Conservation (phyloP, 2,329 filamentous ascomycete genomes). For the Passalora sequoiae region DNA sequence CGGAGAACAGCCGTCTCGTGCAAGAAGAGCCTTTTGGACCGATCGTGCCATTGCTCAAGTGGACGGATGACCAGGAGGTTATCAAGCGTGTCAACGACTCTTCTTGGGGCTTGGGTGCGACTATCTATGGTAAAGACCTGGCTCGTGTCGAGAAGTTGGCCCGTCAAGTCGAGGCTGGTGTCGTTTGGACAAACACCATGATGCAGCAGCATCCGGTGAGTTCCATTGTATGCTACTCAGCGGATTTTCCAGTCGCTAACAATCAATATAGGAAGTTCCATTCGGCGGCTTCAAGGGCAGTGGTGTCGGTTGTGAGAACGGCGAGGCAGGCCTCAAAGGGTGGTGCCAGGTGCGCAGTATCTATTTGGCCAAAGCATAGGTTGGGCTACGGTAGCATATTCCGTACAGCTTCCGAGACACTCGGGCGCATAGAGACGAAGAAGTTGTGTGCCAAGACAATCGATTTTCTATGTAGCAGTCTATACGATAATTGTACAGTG, state of each 20-base stretch:
- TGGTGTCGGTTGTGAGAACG: slow-evolving; percentile 50
- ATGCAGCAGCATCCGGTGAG: slow-evolving; percentile 22
- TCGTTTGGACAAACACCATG: slow-evolving; percentile 53
- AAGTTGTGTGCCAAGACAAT: too few relatives aligned
- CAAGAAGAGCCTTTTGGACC: slow-evolving; percentile 46
- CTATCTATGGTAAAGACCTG: slow-evolving; percentile 51
- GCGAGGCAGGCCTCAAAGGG: slow-evolving; percentile 36
- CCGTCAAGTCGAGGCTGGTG: slow-evolving; percentile 79
- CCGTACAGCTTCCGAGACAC: too few relatives aligned
- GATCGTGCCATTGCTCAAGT: slow-evolving; percentile 43
- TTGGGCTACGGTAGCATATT: too few relatives aligned
- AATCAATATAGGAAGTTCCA: slow-evolving; percentile 34
- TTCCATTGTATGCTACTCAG: too few relatives aligned
- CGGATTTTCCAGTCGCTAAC: slow-evolving; percentile 2
- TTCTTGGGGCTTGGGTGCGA: slow-evolving; percentile 48
- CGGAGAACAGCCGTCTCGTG: slow-evolving; percentile 35
- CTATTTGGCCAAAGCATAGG: slow-evolving; percentile 38
- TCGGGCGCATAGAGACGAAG: too few relatives aligned
- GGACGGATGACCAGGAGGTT: slow-evolving; percentile 43
- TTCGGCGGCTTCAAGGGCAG: slow-evolving; percentile 70
- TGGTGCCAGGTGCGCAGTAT: slow-evolving; percentile 43
- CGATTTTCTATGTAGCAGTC: too few relatives aligned
- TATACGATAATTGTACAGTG: too few relatives aligned
- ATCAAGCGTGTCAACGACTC: slow-evolving; percentile 45
- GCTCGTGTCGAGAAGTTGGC: slow-evolving; percentile 65